Conservation (phyloP, 305 asterid genomes). For the Fraxinus ornus region DNA sequence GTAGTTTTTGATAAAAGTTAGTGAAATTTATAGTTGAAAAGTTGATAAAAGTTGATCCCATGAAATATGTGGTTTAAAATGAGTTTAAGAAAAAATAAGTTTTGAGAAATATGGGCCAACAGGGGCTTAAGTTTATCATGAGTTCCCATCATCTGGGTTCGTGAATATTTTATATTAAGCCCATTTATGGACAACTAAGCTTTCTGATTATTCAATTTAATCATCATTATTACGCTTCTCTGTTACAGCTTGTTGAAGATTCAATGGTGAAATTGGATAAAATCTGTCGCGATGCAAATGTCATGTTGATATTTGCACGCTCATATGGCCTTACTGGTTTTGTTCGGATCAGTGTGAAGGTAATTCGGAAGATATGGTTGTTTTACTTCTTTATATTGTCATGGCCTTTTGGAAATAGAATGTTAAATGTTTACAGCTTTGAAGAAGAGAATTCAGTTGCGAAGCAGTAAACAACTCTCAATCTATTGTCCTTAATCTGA, state of each 20-base stretch:
- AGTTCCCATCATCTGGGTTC: not conserved
- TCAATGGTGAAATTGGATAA: slow-evolving; percentile 86
- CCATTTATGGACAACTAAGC: not conserved
- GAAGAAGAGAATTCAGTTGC: slow-evolving; percentile 15
- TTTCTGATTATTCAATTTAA: slow-evolving; percentile 1
- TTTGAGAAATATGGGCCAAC: not conserved
- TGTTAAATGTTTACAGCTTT: slow-evolving; percentile 1
- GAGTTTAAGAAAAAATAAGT: not conserved
- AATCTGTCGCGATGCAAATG: slow-evolving; percentile 83
- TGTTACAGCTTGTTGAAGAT: slow-evolving; percentile 70
- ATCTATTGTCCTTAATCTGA: not conserved
- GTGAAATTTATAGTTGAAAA: too few species aligned
- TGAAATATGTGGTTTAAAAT: not conserved
- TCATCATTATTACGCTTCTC: slow-evolving; percentile 20
- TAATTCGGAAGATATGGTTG: slow-evolving; percentile 25
- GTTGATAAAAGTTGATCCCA: too few species aligned
- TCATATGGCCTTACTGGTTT: slow-evolving; percentile 93
- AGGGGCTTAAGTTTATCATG: not conserved
- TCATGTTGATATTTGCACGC: slow-evolving; percentile 81
- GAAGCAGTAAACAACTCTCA: not conserved
- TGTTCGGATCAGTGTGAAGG: slow-evolving; percentile 90
- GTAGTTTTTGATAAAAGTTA: too few species aligned
- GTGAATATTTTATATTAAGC: slow-evolving; percentile 15
- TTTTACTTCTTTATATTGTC: slow-evolving; percentile 2
- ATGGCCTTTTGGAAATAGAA: slow-evolving; percentile 16